Base-by-base conservation (phyloP, 225 moss, liverwort and hornwort species). In the Straminergon stramineum region DNA sequence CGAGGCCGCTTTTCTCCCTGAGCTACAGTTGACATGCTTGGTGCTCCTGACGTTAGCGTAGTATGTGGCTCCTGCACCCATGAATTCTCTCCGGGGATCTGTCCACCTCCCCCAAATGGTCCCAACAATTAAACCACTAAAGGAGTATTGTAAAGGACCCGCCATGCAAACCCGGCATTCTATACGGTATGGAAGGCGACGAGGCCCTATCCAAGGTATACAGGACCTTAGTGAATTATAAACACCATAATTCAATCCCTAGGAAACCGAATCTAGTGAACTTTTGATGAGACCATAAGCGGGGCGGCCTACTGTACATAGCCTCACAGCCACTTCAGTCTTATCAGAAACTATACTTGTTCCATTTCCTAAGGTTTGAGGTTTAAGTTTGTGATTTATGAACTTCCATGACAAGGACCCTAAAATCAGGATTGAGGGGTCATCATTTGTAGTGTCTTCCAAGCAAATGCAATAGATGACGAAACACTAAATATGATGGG, bases 81-180 rank as follows among this genome's bases (percentile, higher is more conserved):
- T 14, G 89, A 67, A 90, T 95, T 99, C 87, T 99, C 99, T 62
- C 99, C 99, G 82, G 99, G 99, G 77, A 97, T 94, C 99, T 99
- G 90, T 23, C 67, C 75, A 82, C 60, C 82, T 63, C 70, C 77
- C 90, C 63, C n/a, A 84, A 10, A 84, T 84, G 69, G 68, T 87
- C 51, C 88, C 86, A 85, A 73, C 39, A 82, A 65, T 87, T 75
- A 77, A 77, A 79, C 51, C 74, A 60, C 45, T 73, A 17, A 66
- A 32, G 56, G 24, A 66, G 56, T 17, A 41, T 53, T 12, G 13
- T 32, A 17, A 55, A 67, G 56, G 34, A 67, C 39, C 53, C 30
- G 21, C 26, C 32, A 66, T 41, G 87, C 41, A 79, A 26, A 79
- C 24, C 30, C 52, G 22, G 20, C 17, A 87, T 55, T 79, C 56